Percentiles rank a stretch among this genome's conserved stretches.
These are phyloP conservation scores for Pinus taeda DNA, from an alignment of 75 land plant genomes.

Conservation along the genomic window DNA sequence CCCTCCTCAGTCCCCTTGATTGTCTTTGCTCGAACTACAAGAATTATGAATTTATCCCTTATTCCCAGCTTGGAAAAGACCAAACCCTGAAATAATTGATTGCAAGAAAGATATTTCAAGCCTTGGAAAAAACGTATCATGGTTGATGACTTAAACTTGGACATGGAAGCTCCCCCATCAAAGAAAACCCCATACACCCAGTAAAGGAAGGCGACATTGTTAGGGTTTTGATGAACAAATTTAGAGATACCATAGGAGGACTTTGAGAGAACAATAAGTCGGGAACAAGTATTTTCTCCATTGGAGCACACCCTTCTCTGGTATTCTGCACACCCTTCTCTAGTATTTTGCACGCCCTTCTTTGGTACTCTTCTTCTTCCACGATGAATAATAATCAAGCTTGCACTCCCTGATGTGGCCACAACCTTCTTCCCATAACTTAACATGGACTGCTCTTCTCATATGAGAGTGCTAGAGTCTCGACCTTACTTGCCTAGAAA, in stretches of 20 bases:
- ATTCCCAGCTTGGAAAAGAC: not conserved
- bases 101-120: slow-evolving; percentile 55
- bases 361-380: not conserved
- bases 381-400: not conserved
- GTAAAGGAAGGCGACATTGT: not conserved
- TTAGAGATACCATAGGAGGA: not conserved
- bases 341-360: too few relatives aligned
- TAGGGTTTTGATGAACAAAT: not conserved
- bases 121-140: slow-evolving; percentile 43
- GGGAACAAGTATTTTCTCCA: not conserved
- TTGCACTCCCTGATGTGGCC: not conserved
- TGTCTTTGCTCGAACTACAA: not conserved
- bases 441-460: too few relatives aligned
- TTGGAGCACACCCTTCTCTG: too few relatives aligned
- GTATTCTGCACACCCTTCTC: not conserved
- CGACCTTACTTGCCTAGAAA: too few relatives aligned
- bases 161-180: slow-evolving; percentile 13
- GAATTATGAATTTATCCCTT: not conserved
- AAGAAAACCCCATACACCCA: slow-evolving; percentile 38
- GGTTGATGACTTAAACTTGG: slow-evolving; percentile 26
- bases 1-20: slow-evolving; percentile 14
- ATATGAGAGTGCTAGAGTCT: too few relatives aligned
- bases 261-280: not conserved
- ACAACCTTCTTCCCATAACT: too few relatives aligned
- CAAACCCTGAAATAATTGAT: slow-evolving; percentile 25